Conservation (phyloP, 805 yeast genomes). For the Schwanniomyces yamadae region DNA sequence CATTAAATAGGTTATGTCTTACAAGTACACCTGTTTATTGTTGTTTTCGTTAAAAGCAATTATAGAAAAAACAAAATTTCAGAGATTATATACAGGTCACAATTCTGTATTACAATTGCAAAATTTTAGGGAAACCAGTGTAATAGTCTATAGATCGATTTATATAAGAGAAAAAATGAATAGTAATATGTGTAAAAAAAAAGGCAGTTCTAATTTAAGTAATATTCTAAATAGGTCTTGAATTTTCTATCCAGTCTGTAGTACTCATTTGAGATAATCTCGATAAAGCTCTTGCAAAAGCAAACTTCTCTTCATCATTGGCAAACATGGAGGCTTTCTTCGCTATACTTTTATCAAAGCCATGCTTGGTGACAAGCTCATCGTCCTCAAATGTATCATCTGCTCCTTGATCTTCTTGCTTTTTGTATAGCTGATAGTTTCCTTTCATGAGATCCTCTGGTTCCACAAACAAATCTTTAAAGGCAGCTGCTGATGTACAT, state of each 20-base stretch:
- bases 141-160: too few species aligned
- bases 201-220: too few species aligned
- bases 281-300: constrained; percentile 92
- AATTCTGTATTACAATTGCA: too few species aligned
- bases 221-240: constrained; percentile 5
- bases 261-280: constrained; percentile 93
- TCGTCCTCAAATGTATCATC: constrained; percentile 50
- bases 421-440: constrained; percentile 43
- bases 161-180: too few species aligned
- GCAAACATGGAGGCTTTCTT: constrained; percentile 75
- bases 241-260: constrained; percentile 79
- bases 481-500: constrained; percentile 85
- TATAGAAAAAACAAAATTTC: too few species aligned
- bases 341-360: constrained; percentile 70
- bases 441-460: constrained; percentile 59
- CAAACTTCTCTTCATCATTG: constrained; percentile 92
- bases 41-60: too few species aligned
- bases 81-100: too few species aligned
- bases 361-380: constrained; percentile 69
- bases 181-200: too few species aligned
- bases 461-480: constrained; percentile 81
- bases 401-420: constrained; percentile 34
- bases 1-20: too few species aligned
- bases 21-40: too few species aligned
- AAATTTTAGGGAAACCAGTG: too few species aligned